phyloP scores from a whole-genome alignment of 108 stramenopile species.

The Nannochloropsis salina region DNA sequence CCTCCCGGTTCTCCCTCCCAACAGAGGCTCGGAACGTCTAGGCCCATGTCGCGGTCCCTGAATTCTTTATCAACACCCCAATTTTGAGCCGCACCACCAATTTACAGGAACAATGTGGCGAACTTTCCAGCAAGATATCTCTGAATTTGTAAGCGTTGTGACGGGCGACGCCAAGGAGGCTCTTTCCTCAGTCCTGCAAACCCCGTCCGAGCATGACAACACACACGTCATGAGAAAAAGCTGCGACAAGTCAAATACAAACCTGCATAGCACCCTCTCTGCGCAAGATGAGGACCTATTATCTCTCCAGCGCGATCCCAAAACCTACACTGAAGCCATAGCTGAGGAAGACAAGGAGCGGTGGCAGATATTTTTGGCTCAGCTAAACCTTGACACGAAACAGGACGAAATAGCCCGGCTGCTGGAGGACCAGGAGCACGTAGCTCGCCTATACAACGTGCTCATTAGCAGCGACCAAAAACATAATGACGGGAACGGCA shows the following conservation, averaged over 20 bases:
- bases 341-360: constrained; percentile 1
- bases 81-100: no score
- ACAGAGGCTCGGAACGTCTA: no score
- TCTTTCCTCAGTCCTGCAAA: neutral
- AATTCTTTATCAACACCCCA: no score
- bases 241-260: neutral
- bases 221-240: neutral
- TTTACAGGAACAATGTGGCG: neutral
- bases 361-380: neutral
- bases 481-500: neutral
- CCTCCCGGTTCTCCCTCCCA: no score
- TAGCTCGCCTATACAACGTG: neutral
- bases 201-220: neutral
- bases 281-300: neutral
- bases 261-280: neutral
- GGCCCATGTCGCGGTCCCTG: no score
- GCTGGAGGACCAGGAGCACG: neutral
- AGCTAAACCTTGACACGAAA: neutral
- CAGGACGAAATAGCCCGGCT: neutral
- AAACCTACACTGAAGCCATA: neutral
- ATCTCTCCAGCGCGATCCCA: neutral
- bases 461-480: neutral
- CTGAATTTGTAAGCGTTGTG: neutral
- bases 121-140: neutral
- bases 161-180: neutral